phyloP scores from a whole-genome alignment of 352 stramenopile genomes.

The Pythium oligandrum region DNA sequence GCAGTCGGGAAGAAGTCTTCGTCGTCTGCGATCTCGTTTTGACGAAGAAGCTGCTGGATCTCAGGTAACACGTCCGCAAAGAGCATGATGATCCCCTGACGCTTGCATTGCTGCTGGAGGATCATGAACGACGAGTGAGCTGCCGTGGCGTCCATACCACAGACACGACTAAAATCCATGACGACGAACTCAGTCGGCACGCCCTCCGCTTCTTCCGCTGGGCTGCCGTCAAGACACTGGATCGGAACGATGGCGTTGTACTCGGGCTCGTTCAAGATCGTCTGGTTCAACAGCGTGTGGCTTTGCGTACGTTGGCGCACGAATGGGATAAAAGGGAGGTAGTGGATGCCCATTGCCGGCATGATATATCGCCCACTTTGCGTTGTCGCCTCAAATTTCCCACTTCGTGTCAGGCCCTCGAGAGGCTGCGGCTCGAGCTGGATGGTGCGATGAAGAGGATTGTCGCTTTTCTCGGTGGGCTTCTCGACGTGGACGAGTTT shows the following conservation, averaged over 20 bases:
- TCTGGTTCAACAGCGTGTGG: too few relatives aligned
- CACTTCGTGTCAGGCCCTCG: too few relatives aligned
- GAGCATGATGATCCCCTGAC: slow-evolving; percentile 56
- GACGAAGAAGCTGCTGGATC: slow-evolving; percentile 52
- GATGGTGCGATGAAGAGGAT: slow-evolving; percentile 5
- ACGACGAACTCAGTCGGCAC: slow-evolving; percentile 79
- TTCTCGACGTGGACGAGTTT: slow-evolving; percentile 64
- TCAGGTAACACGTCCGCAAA: slow-evolving; percentile 70
- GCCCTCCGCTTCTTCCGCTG: slow-evolving; percentile 32
- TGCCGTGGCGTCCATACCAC: slow-evolving; percentile 85
- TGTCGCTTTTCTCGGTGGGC: slow-evolving; percentile 9
- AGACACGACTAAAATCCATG: slow-evolving; percentile 85
- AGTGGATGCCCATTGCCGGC: slow-evolving; percentile 22
- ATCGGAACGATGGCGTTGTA: slow-evolving; percentile 18
- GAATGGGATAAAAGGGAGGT: not conserved
- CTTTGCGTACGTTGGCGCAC: too few relatives aligned
- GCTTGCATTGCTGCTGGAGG: slow-evolving; percentile 73
- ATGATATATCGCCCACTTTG: slow-evolving; percentile 35
- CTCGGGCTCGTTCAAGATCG: slow-evolving; percentile 22
- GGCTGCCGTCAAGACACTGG: slow-evolving; percentile 67
- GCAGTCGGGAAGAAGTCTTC: slow-evolving; percentile 61
- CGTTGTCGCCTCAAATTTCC: not conserved
- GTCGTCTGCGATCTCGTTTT: slow-evolving; percentile 72
- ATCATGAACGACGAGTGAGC: slow-evolving; percentile 82
- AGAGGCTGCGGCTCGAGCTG: too few relatives aligned